These are phyloP conservation scores for Penicillium pulvis DNA, from an alignment of 495 filamentous ascomycete species.

Conservation along the genomic window DNA sequence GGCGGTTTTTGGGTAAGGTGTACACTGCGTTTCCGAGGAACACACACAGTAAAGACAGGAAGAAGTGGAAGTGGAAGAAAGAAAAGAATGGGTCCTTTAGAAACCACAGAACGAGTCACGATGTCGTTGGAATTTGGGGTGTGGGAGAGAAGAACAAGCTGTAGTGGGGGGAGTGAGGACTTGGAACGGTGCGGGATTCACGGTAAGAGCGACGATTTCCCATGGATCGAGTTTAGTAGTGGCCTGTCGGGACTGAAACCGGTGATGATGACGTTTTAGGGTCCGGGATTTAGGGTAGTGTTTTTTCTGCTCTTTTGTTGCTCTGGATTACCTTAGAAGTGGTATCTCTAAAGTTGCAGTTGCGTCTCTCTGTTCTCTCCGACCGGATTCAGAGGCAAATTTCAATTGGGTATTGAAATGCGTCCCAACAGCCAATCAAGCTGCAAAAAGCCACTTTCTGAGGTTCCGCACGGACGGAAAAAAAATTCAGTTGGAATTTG, in stretches of 20 bases:
- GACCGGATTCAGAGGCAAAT: conserved; percentile 8
- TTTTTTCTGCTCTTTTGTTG: not conserved
- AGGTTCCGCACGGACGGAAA: conserved; percentile 1
- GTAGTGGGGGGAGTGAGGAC: conserved; percentile 10
- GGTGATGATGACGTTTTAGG: conserved; percentile 9
- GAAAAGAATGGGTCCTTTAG: conserved; percentile 23
- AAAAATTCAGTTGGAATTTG: not conserved
- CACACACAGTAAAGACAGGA: conserved; percentile 10
- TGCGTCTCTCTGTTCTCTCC: not conserved
- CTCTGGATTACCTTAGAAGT: not conserved
- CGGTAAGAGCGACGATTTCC: conserved; percentile 14
- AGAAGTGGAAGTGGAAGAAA: conserved; percentile 10
- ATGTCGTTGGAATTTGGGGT: conserved; percentile 24
- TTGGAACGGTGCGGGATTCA: conserved; percentile 18
- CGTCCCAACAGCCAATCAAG: conserved; percentile 24
- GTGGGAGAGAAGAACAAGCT: conserved; percentile 10
- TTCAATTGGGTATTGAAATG: conserved; percentile 27
- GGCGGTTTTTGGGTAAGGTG: not conserved
- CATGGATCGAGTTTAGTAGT: conserved; percentile 14
- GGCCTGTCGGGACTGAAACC: conserved; percentile 4
- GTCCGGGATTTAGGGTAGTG: not conserved
- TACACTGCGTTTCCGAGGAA: conserved; percentile 13
- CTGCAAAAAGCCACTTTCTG: conserved; percentile 4
- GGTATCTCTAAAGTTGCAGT: not conserved
- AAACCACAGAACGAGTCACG: conserved; percentile 24